Conservation (phyloP, 371 early-diverging fungal genomes). For the Rhizopus microsporus region DNA sequence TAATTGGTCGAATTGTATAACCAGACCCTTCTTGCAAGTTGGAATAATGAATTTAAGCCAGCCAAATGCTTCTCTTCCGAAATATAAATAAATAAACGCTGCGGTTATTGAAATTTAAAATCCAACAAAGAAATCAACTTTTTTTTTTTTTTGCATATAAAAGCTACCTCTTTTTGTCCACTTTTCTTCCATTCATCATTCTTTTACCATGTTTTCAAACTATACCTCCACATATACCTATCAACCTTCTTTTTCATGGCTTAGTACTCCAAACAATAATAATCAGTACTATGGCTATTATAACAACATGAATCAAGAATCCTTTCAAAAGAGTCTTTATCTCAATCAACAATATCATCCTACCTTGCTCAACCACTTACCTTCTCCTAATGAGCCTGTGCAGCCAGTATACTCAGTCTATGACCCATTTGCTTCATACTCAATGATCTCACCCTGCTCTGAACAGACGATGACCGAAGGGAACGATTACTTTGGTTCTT, state of each 20-base stretch:
- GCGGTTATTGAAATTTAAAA: neutral
- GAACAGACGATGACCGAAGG: neutral
- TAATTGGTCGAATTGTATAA: neutral
- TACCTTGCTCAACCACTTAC: no score
- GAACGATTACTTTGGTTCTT: neutral
- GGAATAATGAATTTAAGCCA: neutral
- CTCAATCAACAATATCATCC: no score
- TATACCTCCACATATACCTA: neutral
- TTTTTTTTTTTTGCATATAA: constrained; percentile 5
- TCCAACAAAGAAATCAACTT: constrained; percentile 11
- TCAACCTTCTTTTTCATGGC: neutral
- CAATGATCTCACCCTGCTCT: neutral
- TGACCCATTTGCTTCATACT: neutral
- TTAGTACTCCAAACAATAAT: neutral
- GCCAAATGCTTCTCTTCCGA: constrained; percentile 10
- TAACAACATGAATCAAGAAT: no score
- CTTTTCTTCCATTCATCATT: constrained; percentile 1
- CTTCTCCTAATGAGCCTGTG: no score
- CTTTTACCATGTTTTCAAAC: neutral
- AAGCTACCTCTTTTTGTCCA: neutral
- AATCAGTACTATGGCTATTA: no score
- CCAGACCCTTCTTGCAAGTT: neutral
- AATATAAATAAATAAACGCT: neutral
- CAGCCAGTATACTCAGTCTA: neutral
- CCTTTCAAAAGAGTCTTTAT: no score